Evolutionary conservation across 1,139 yeast species (phyloP), one percentile per base, ranked within the genome.

Genomic region (Diutina sp.): DNA sequence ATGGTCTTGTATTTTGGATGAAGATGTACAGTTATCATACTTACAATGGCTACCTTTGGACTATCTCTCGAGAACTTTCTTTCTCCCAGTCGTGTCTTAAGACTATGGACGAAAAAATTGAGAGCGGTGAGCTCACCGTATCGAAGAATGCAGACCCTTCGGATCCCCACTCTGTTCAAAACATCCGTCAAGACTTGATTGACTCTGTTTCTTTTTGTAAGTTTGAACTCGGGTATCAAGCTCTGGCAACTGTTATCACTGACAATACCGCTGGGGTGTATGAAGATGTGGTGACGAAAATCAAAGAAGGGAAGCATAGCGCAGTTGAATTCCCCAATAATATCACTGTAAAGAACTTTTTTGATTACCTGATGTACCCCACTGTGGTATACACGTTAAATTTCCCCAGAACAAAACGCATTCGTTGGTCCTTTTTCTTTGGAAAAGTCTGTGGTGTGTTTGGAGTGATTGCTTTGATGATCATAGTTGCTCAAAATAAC

Each of bases 21-120:
- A 91, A 91, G 67, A 86, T 85, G 83, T 97, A 91, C 67, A 89
- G 97, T 1, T 91, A 84, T 66, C 89, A 88, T 0, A 89, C 85
- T 64, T 91, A 84, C 71, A 90, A 90, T 66, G 98, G 97, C 0
- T 89, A 90, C 66, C 72, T 90, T 57, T 89, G 96, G 93, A 72
- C 69, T 30, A 79, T 86, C 41, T 64, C 66, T 38, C 70, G 73
- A n/a, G 95, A 88, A 62, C 71, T 86, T 56, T 63, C 73, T 6
- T 76, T 73, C 58, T 80, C 90, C 8, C 72, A 64, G 63, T 63
- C 30, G 57, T 72, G 65, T 58, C 69, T 64, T 58, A 63, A 58
- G 59, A 70, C 63, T 57, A 65, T 67, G 56, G 61, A 61, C n/a
- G 41, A 35, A 35, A 35, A 38, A 55, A 5, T 44, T 48, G 8